Percentiles rank a stretch among this genome's conserved stretches.
phyloP scores from a whole-genome alignment of 2,329 filamentous ascomycete genomes.

The Stagonosporopsis chrysanthemi region DNA sequence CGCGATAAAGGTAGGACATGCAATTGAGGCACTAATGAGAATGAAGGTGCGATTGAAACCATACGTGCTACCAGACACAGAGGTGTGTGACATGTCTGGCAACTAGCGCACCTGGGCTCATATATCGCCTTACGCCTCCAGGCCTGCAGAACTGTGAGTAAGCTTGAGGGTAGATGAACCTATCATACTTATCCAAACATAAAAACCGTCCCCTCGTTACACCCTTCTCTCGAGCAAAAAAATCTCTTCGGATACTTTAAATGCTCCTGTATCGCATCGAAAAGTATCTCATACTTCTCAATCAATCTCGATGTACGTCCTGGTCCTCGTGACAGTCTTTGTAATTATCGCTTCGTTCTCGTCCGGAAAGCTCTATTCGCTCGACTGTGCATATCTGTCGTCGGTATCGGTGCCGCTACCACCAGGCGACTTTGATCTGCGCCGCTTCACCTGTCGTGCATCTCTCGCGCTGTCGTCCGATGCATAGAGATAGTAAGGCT shows the following conservation, averaged over 20 bases:
- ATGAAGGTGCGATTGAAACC: slow-evolving; percentile 5
- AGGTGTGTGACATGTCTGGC: background rate
- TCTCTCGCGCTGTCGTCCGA: too few relatives aligned
- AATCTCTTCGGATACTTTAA: background rate
- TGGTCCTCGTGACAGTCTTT: background rate
- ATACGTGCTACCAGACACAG: slow-evolving; percentile 4
- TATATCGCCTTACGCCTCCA: background rate
- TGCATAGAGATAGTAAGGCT: background rate
- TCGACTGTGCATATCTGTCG: slow-evolving; percentile 15
- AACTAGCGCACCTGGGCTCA: background rate
- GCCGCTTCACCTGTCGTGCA: background rate
- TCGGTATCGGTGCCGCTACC: background rate
- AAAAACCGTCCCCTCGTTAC: background rate
- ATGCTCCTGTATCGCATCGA: background rate
- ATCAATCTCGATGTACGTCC: background rate
- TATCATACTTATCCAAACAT: background rate
- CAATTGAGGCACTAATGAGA: slow-evolving; percentile 7
- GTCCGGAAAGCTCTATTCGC: slow-evolving; percentile 17
- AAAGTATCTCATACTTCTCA: background rate
- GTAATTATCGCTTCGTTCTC: background rate
- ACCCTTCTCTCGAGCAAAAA: background rate
- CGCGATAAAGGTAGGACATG: slow-evolving; percentile 15
- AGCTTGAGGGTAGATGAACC: background rate
- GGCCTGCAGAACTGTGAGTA: background rate
- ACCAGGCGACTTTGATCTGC: background rate